phyloP scores from a whole-genome alignment of 345 rosid genomes.

The Anastatica hierochuntica region DNA sequence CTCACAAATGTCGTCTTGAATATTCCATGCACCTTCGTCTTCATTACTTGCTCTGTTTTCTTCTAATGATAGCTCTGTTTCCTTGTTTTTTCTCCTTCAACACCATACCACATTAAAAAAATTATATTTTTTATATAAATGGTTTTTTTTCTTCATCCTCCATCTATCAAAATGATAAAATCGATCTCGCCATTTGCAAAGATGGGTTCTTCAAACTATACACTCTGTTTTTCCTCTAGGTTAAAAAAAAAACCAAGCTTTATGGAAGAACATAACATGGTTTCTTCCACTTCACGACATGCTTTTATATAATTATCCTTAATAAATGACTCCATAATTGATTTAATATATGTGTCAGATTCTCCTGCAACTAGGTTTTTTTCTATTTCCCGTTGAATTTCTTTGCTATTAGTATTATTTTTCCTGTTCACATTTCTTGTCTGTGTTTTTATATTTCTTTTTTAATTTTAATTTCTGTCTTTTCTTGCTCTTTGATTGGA shows the following conservation, averaged over 20 bases:
- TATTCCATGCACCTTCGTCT: constrained; percentile 7
- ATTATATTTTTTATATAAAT: no score
- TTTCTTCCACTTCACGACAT: constrained; percentile 20
- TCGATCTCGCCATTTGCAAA: no score
- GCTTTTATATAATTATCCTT: background rate
- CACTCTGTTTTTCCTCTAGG: constrained; percentile 26
- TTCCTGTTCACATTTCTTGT: constrained; percentile 10
- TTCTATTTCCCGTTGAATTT: constrained; percentile 24
- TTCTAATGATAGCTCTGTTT: constrained; percentile 15
- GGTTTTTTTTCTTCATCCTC: background rate
- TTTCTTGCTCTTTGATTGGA: constrained; percentile 17
- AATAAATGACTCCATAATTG: background rate
- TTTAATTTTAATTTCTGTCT: constrained; percentile 21
- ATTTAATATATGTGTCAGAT: constrained; percentile 24
- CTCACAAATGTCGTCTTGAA: constrained; percentile 15
- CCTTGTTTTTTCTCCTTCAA: constrained; percentile 12
- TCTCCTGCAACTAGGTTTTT: constrained; percentile 44
- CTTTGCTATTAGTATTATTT: constrained; percentile 13
- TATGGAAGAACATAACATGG: constrained; percentile 31
- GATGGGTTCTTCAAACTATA: background rate
- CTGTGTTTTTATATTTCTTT: constrained; percentile 9
- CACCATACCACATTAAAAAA: constrained; percentile 17
- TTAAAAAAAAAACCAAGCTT: constrained; percentile 21
- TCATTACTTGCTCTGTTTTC: constrained; percentile 7
- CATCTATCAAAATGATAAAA: background rate